Percentiles rank a stretch among this genome's conserved stretches.
These are phyloP conservation scores for Withania somnifera DNA, from an alignment of 305 asterid genomes.

Conservation along the genomic window DNA sequence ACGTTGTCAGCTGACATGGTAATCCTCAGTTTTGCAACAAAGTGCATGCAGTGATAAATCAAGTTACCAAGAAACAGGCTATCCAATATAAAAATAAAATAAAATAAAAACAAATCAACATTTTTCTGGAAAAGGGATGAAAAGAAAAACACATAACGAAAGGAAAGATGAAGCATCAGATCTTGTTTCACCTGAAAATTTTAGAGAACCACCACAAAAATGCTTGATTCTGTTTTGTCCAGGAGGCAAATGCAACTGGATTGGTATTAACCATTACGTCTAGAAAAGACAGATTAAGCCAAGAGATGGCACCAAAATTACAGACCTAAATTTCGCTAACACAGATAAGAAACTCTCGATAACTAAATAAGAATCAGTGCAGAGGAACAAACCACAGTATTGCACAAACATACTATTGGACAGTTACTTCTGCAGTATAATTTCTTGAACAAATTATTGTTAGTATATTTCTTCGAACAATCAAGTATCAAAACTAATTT, in stretches of 20 bases:
- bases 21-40: background rate
- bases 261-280: background rate
- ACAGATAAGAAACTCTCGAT: background rate
- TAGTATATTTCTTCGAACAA: too few relatives aligned
- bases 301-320: background rate
- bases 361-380: too few relatives aligned
- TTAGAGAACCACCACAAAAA: background rate
- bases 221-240: background rate
- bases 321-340: background rate
- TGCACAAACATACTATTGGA: background rate
- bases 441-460: background rate
- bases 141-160: background rate
- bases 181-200: background rate
- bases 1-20: background rate
- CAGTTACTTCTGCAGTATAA: background rate
- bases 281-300: background rate
- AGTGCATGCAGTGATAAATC: background rate
- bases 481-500: too few relatives aligned
- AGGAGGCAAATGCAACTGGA: background rate
- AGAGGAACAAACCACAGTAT: too few relatives aligned
- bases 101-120: background rate
- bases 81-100: background rate
- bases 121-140: background rate
- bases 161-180: background rate
- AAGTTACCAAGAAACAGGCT: background rate